Base-by-base conservation (phyloP, 2,329 filamentous ascomycete species). In the Colletotrichum trifolii region DNA sequence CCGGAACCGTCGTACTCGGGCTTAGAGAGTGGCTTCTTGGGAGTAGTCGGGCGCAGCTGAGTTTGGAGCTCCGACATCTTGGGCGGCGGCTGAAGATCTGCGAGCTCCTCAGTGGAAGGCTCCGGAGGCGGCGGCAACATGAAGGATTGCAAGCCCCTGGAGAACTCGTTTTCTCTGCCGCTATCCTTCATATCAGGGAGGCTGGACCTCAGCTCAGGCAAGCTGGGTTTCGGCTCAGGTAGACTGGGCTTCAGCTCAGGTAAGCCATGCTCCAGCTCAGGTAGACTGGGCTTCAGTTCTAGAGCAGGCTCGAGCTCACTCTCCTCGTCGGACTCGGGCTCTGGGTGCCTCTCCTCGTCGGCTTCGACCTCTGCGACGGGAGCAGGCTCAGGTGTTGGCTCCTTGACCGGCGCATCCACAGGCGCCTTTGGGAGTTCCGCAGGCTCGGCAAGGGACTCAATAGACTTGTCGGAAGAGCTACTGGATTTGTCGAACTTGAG, bases 1-100 rank as follows among this genome's bases (percentile, higher is more conserved):
- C 87, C 84, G 61, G 87, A 81, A 63, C 90, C 85, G 71, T 90
- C 83, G 73, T 91, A 90, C 64, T 88, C 87, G 35, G 82, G 87
- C 77, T 84, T 91, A 43, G 85, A 84, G 11, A 85, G 73, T 10
- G 73, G 74, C 61, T 80, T 76, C 39, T 83, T 79, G 1, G 86
- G 86, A 1, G 86, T 88, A 38, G 74, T 74, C 1, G 84, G 80
- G 12, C 83, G 76, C n/a, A 73, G 54, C 45, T 76, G 73, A 13
- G 76, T 73, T n/a, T 75, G 76, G 4, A 75, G 71, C 46, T 79
- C 77, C 0, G 76, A 70, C 73, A 77, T 76, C 71, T 75, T 78
- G 7, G 73, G 75, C 3, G 71, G 64, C 42, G 54, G 52, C 59
- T 60, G 56, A 42, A 66, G 59, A 34, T 73, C 70, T 46, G 78